A percentile compares a stretch with the other conserved stretches of the same genome.
These are phyloP conservation scores for Saccharomyces eubayanus DNA, from an alignment of 805 yeast species.

Conservation along the genomic window DNA sequence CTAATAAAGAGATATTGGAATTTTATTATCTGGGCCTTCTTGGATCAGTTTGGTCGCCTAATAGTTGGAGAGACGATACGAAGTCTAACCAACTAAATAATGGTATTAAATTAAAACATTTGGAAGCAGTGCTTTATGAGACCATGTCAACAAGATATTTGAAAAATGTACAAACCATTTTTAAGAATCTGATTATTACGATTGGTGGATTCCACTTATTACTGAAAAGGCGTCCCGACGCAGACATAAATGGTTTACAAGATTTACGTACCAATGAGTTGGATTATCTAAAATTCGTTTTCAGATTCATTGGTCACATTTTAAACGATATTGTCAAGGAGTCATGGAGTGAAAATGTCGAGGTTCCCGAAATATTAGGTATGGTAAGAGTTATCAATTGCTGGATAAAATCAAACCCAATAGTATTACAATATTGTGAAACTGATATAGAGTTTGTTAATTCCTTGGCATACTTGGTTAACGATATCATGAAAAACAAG, in stretches of 20 bases:
- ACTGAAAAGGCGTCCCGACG: constrained; percentile 2
- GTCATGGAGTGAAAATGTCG: constrained; percentile 3
- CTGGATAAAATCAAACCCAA: constrained; percentile 49
- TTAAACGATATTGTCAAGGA: constrained; percentile 7
- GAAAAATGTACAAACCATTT: constrained; percentile 21
- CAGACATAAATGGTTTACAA: constrained; percentile 5
- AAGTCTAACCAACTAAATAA: constrained; percentile 4
- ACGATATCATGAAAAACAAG: constrained; percentile 20
- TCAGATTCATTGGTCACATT: constrained; percentile 35
- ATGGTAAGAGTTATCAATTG: constrained; percentile 43
- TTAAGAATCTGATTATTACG: constrained; percentile 16
- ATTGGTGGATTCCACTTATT: constrained; percentile 27
- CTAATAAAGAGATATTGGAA: constrained; percentile 29
- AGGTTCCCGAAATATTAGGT: constrained; percentile 22
- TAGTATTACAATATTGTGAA: constrained; percentile 33
- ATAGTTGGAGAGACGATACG: constrained; percentile 15
- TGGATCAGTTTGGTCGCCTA: constrained; percentile 20
- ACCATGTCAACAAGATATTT: constrained; percentile 21
- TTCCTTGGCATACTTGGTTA: constrained; percentile 26
- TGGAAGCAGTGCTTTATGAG: constrained; percentile 15
- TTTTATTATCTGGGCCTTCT: constrained; percentile 25
- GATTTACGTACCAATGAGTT: constrained; percentile 7
- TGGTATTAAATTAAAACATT: constrained; percentile 12
- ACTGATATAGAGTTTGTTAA: constrained; percentile 28
- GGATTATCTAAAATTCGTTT: constrained; percentile 33